These are phyloP conservation scores for Mrakia gelida DNA, from an alignment of 768 basidiomycete species.

Conservation along the genomic window DNA sequence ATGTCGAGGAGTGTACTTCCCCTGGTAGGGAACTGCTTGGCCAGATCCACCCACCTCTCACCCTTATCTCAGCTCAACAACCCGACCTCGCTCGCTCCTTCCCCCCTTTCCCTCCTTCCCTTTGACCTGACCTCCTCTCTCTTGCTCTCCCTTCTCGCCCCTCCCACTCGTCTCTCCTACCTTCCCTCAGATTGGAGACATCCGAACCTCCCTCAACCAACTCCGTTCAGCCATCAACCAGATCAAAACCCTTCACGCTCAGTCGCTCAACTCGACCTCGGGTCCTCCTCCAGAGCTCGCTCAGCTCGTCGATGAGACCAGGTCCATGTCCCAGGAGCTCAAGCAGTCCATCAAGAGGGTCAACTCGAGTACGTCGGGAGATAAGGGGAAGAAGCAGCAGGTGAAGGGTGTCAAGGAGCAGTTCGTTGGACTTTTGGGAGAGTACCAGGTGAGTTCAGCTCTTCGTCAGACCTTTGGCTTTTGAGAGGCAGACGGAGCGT, in stretches of 20 bases:
- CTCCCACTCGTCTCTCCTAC: no score
- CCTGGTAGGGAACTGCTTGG: no score
- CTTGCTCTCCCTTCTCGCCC: neutral
- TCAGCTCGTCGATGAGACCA: slow-evolving; percentile 36
- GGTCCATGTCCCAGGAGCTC: slow-evolving; percentile 46
- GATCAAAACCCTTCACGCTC: slow-evolving; percentile 39
- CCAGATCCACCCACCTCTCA: no score
- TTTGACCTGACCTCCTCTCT: neutral
- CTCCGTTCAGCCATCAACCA: slow-evolving; percentile 26
- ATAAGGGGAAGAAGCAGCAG: slow-evolving; percentile 42
- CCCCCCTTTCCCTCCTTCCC: neutral
- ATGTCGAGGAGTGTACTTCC: no score
- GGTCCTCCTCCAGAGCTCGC: slow-evolving; percentile 31
- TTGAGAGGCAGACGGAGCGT: neutral
- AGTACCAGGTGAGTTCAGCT: slow-evolving; percentile 40
- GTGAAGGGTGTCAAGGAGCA: slow-evolving; percentile 47
- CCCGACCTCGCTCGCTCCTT: neutral
- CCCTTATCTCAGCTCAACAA: neutral
- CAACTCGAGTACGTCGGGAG: slow-evolving; percentile 38
- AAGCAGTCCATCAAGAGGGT: slow-evolving; percentile 46
- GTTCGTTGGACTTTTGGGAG: slow-evolving; percentile 48
- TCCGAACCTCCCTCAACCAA: slow-evolving; percentile 16
- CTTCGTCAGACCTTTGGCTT: neutral
- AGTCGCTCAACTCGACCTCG: slow-evolving; percentile 43
- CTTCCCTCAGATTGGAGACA: slow-evolving; percentile 28